phyloP scores from a whole-genome alignment of 495 filamentous ascomycete species.

The Halenospora varia region DNA sequence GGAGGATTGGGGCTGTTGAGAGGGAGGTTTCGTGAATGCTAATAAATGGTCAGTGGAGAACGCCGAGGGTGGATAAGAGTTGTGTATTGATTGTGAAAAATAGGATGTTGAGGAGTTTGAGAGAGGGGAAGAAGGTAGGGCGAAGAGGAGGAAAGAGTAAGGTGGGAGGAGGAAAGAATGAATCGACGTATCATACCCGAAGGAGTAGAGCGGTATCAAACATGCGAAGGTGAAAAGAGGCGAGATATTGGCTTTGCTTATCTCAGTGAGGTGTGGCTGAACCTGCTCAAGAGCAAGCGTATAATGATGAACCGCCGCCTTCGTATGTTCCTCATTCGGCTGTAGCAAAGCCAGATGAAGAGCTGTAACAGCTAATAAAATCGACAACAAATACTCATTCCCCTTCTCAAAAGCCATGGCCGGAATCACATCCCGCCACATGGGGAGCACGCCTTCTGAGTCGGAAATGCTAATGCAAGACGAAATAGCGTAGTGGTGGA shows the following conservation, averaged over 20 bases:
- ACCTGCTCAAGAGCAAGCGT: background rate
- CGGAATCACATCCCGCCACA: conserved; percentile 1
- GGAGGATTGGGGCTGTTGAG: background rate
- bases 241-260: background rate
- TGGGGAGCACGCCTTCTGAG: background rate
- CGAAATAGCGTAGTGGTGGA: conserved; percentile 2
- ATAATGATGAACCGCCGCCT: conserved; percentile 3
- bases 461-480: background rate
- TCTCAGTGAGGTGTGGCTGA: background rate
- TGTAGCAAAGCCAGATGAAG: conserved; percentile 2
- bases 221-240: conserved; percentile 8
- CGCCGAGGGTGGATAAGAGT: too few relatives aligned
- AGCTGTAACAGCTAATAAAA: conserved; percentile 2
- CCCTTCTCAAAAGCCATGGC: conserved; percentile 1
- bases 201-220: conserved; percentile 8
- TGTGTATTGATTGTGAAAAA: too few relatives aligned
- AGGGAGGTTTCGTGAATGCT: background rate
- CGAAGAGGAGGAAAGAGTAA: too few relatives aligned
- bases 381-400: conserved; percentile 6
- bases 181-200: too few relatives aligned
- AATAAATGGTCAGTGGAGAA: too few relatives aligned
- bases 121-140: too few relatives aligned
- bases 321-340: background rate
- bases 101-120: too few relatives aligned
- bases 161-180: too few relatives aligned